Base-by-base conservation (phyloP, 225 moss, liverwort and hornwort genomes). In the Polytrichum commune region DNA sequence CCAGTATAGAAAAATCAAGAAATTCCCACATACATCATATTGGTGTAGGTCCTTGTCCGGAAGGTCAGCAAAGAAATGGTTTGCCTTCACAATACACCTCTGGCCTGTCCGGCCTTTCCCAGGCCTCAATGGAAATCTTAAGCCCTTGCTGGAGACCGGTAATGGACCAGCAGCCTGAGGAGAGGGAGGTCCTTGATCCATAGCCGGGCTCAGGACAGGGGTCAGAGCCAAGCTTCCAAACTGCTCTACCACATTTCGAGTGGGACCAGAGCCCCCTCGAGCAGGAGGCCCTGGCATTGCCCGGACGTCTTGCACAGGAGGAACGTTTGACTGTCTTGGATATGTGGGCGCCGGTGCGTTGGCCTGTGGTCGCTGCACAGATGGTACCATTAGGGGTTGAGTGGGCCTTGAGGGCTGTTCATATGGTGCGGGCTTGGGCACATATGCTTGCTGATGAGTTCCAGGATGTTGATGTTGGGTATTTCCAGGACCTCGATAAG, bases 21-120 rank as follows among this genome's bases (percentile, higher is more conserved):
- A n/a, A 58, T 6, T 58, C 22, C 58, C 22, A 63, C 89, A 60
- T 78, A 99, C 98, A 79, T 96, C 96, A 29, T 96, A 96, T 16
- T 96, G 96, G 54, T 96, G 96, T 2, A 96, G 86, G 32, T 96
- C 96, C 76, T 93, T 99, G 27, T 99, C 95, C 0, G 98, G 98
- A 7, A 99, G 78, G 69, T 90, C 95, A 1, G 95, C 98, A 55
- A 90, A 95, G 53, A 99, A 99, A 62, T 99, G 98, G 72, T 99
- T 99, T 0, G 98, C 98, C 67, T 99, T 99, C 27, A 99, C 95
- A 1, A 91, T 79, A n/a, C 95, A 95, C 67, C 76, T 86, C 29
- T 76, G 85, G 18, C 98, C 98, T 32, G 79, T 76, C 25, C 75
- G 84, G 6, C 98, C 98, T 62, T 82, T 91, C 0, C 86, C 90